These are phyloP conservation scores for Testicularia cyperi DNA, from an alignment of 1,284 basidiomycete species.

Conservation along the genomic window DNA sequence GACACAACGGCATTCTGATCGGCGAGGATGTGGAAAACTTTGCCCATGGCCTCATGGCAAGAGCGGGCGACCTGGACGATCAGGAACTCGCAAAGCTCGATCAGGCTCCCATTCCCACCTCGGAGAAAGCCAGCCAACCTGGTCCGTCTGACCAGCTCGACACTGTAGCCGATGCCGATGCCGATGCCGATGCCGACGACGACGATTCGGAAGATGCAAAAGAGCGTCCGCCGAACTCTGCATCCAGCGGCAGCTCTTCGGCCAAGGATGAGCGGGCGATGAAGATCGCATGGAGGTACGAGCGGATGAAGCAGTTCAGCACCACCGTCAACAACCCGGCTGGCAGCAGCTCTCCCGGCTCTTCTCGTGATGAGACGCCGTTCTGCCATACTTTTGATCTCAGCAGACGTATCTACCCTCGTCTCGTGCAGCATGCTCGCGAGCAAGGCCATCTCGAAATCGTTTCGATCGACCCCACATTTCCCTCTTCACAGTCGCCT, in stretches of 20 bases:
- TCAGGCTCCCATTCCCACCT: neutral
- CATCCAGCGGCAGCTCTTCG: too few relatives aligned
- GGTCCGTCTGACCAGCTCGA: constrained; percentile 22
- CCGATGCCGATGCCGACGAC: too few relatives aligned
- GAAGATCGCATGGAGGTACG: constrained; percentile 82
- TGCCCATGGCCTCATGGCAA: constrained; percentile 48
- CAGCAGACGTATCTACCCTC: constrained; percentile 60
- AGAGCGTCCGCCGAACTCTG: too few relatives aligned
- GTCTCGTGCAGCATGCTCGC: constrained; percentile 29
- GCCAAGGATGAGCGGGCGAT: constrained; percentile 27
- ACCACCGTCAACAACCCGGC: constrained; percentile 69
- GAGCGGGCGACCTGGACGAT: constrained; percentile 34
- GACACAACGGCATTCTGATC: constrained; percentile 72
- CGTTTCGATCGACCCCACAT: constrained; percentile 13
- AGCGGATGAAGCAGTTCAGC: constrained; percentile 84
- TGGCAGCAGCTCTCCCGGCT: neutral
- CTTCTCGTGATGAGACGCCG: constrained; percentile 50
- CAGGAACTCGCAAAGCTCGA: constrained; percentile 12
- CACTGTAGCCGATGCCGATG: constrained; percentile 21
- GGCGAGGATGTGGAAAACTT: constrained; percentile 63
- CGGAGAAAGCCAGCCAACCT: neutral
- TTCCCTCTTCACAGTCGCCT: too few relatives aligned
- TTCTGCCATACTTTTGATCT: constrained; percentile 76
- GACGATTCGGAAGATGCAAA: constrained; percentile 1
- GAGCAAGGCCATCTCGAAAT: constrained; percentile 12